Evolutionary conservation across 345 rosid species (phyloP), one percentile per base, ranked within the genome.

Genomic region (Kernera saxatilis): DNA sequence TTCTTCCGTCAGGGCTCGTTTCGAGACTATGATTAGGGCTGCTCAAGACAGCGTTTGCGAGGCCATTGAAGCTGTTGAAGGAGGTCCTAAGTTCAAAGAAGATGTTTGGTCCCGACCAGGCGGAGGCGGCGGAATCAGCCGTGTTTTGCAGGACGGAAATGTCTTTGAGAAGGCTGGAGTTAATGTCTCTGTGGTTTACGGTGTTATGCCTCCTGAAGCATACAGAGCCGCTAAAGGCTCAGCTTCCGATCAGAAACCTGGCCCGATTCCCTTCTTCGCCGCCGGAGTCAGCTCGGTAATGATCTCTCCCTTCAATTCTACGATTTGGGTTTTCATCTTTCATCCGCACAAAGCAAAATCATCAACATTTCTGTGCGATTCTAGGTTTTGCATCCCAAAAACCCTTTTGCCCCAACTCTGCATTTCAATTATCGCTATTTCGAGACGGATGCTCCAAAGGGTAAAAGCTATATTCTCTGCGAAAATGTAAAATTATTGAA

Each of bases 141-240:
- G 97, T 40, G 97, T 91, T 9, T 79, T 94, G 67, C 97, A 94
- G 41, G 95, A 94, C 23, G 97, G 99, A 1, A 89, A 84, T 53
- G 87, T 94, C 43, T 94, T 86, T 78, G 99, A 91, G 83, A 94
- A 94, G 82, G 98, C 98, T 29, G 98, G 97, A 0, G 98, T 93
- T 29, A 93, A 93, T 78, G 92, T 93, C 75, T 93, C 98, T 19
- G 97, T 91, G 1, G 97, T 94, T 26, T 94, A 94, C 13, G 99
- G 99, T 0, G 82, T 88, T 27, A 94, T 94, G 99, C 99, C 99
- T 21, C 97, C 99, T n/a, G 99, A 94, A 76, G 99, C 99, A 63
- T 94, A 94, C 15, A 71, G 99, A 62, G 99, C 96, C 53, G 97
- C 99, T 15, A 89, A 88, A 78, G 90, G 84, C 36, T 77, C 87